Percentiles rank a stretch among this genome's conserved stretches.
Conservation (phyloP, 179 eudicot genomes). For the Nepenthes alata region DNA sequence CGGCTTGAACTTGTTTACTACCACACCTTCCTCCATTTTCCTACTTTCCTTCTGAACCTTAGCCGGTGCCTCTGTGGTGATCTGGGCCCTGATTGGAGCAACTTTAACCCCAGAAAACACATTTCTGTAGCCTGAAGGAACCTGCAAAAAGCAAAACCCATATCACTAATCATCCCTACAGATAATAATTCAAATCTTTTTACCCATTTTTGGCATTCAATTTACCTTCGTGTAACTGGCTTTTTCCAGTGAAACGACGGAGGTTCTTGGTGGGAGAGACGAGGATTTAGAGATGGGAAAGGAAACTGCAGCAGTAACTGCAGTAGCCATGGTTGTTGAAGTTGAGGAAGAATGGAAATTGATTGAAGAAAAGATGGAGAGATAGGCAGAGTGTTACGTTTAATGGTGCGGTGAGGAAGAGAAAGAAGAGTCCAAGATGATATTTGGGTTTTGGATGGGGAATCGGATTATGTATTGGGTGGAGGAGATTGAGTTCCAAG, state of each 20-base stretch:
- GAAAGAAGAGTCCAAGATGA: not conserved
- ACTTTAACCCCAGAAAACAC: conserved; percentile 34
- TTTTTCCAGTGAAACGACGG: conserved; percentile 36
- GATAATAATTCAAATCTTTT: not conserved
- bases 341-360: not conserved
- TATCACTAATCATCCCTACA: not conserved
- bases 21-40: conserved; percentile 85
- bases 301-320: conserved; percentile 78
- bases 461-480: conserved; percentile 39
- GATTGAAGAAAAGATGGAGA: not conserved
- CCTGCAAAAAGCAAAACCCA: conserved; percentile 23
- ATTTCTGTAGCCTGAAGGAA: conserved; percentile 42
- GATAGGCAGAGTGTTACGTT: not conserved
- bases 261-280: conserved; percentile 38
- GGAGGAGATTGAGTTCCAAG: conserved; percentile 54
- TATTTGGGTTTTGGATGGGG: conserved; percentile 4
- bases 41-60: conserved; percentile 75
- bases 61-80: conserved; percentile 55
- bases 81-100: conserved; percentile 40
- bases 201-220: too few relatives aligned
- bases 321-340: conserved; percentile 48
- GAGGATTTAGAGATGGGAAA: conserved; percentile 59
- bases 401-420: too few relatives aligned
- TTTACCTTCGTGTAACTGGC: conserved; percentile 56
- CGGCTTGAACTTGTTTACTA: conserved; percentile 77